A percentile compares a stretch with the other conserved stretches of the same genome.
These are phyloP conservation scores for Fusarium tanahbumbuense DNA, from an alignment of 2,329 filamentous ascomycete genomes.

Conservation along the genomic window DNA sequence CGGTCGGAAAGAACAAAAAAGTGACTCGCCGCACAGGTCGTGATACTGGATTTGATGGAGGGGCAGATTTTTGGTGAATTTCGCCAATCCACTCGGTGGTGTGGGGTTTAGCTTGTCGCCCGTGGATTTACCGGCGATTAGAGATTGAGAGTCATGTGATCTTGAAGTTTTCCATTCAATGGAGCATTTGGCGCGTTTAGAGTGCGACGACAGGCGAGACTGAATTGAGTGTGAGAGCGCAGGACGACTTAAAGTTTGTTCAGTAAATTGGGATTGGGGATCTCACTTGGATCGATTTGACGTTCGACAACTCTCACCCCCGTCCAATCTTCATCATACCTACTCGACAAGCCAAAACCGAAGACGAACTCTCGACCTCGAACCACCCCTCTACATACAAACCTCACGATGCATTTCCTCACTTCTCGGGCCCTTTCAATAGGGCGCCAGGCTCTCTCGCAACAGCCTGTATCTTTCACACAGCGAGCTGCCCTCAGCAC, in stretches of 20 bases:
- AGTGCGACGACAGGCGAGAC: conserved; percentile 23
- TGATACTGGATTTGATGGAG: conserved; percentile 50
- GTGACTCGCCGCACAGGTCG: conserved; percentile 46
- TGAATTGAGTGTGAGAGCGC: conserved; percentile 8
- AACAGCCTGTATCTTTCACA: conserved; percentile 19
- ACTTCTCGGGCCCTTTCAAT: conserved; percentile 40
- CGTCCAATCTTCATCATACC: not conserved
- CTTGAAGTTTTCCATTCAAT: conserved; percentile 48
- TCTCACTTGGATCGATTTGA: not conserved
- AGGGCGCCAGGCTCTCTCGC: conserved; percentile 36
- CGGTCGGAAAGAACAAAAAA: conserved; percentile 31
- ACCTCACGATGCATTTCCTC: conserved; percentile 46
- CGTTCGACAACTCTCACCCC: not conserved
- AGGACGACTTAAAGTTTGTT: conserved; percentile 9
- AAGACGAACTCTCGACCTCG: conserved; percentile 13
- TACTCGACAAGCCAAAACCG: not conserved
- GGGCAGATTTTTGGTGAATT: conserved; percentile 58
- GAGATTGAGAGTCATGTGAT: conserved; percentile 53
- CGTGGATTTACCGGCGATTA: conserved; percentile 51
- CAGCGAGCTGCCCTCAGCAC: conserved; percentile 32
- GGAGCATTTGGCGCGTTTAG: conserved; percentile 33
- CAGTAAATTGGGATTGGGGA: conserved; percentile 25
- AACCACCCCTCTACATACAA: conserved; percentile 4
- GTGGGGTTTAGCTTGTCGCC: conserved; percentile 49
- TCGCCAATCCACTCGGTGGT: conserved; percentile 54